Evolutionary conservation across 805 yeast genomes (phyloP).

Genomic region (Ogataea philodendri): DNA sequence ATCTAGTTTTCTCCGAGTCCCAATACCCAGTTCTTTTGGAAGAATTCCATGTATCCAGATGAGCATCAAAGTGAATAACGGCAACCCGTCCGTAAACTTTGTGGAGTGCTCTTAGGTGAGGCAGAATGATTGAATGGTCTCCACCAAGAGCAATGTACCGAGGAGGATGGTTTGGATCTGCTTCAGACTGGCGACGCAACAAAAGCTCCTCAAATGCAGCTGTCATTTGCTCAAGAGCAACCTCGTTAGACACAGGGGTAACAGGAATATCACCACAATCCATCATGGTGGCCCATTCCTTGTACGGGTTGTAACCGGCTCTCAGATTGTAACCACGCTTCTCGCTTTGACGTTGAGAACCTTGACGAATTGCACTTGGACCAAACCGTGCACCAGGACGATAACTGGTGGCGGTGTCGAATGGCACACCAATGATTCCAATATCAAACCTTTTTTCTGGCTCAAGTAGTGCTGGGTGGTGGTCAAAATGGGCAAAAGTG

Average conservation of each 20-base stretch:
- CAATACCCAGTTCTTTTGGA: conserved; percentile 52
- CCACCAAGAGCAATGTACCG: conserved; percentile 75
- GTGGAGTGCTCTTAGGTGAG: conserved; percentile 64
- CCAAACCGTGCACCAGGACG: conserved; percentile 37
- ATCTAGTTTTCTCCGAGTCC: conserved; percentile 41
- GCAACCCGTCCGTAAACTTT: conserved; percentile 63
- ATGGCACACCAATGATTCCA: conserved; percentile 40
- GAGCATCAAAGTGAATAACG: conserved; percentile 81
- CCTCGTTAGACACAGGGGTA: conserved; percentile 53
- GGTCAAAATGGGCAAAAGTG: conserved; percentile 71
- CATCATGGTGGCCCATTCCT: conserved; percentile 45
- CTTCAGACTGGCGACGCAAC: conserved; percentile 31
- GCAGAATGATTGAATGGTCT: conserved; percentile 73
- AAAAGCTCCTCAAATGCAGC: conserved; percentile 54
- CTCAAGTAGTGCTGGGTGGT: conserved; percentile 52
- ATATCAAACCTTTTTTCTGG: conserved; percentile 55
- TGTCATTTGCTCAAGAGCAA: conserved; percentile 54
- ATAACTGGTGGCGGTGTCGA: conserved; percentile 3
- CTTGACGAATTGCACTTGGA: conserved; percentile 65
- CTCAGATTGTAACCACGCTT: conserved; percentile 66
- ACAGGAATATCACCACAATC: conserved; percentile 61
- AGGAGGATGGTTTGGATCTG: conserved; percentile 43
- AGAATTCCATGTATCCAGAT: conserved; percentile 80
- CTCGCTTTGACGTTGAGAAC: conserved; percentile 67
- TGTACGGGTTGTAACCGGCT: conserved; percentile 49